Conservation (phyloP, 2,329 filamentous ascomycete species). For the Xylariomycetidae sp. region DNA sequence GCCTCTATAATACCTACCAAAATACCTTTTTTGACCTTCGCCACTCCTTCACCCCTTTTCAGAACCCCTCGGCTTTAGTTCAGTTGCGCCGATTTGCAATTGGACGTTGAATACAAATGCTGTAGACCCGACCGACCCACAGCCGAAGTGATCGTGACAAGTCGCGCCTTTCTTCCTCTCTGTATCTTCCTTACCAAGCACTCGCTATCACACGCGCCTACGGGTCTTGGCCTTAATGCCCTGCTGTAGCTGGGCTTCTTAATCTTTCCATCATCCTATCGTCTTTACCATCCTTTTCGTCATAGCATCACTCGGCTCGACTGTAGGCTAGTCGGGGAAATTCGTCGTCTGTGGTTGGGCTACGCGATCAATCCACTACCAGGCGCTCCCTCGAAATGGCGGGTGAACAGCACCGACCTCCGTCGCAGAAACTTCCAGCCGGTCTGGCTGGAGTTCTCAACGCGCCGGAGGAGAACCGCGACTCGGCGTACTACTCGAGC, state of each 20-base stretch:
- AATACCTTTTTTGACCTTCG: conserved; percentile 3
- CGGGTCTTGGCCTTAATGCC: no score
- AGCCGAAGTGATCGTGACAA: conserved; percentile 12
- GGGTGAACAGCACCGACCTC: conserved; percentile 30
- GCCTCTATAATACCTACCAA: no score
- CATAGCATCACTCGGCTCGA: no score
- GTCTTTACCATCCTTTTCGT: no score
- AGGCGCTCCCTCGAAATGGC: conserved; percentile 25
- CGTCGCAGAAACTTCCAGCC: conserved; percentile 41
- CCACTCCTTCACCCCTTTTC: conserved; percentile 10
- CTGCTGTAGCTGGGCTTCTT: neutral
- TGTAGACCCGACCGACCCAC: conserved; percentile 15
- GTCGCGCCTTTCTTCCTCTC: conserved; percentile 7
- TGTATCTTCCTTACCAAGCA: conserved; percentile 5
- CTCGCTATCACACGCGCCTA: no score
- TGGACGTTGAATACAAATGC: conserved; percentile 19
- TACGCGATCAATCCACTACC: no score
- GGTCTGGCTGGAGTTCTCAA: conserved; percentile 49
- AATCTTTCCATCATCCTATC: no score
- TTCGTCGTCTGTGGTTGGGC: no score
- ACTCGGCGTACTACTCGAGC: conserved; percentile 49
- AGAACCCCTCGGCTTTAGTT: conserved; percentile 6
- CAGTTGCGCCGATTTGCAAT: conserved; percentile 24
- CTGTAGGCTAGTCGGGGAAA: no score
- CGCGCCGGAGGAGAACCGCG: conserved; percentile 44